Conservation (phyloP, 352 stramenopile genomes). For the Phytophthora meadii region DNA sequence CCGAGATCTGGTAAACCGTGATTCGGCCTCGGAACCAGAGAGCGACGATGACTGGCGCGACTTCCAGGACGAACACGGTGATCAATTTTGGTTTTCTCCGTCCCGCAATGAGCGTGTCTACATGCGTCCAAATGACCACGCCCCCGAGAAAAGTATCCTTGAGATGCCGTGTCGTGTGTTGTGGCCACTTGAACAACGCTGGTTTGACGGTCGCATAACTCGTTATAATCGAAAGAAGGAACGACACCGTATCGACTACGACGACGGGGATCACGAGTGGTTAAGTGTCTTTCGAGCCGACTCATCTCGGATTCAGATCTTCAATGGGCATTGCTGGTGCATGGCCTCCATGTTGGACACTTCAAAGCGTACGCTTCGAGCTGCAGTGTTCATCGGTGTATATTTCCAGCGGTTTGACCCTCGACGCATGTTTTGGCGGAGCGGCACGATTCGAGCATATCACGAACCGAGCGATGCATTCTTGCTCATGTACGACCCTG, state of each 20-base stretch:
- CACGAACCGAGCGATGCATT: conserved; percentile 64
- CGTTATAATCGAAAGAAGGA: conserved; percentile 67
- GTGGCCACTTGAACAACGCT: conserved; percentile 81
- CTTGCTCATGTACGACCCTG: conserved; percentile 58
- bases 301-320: conserved; percentile 64
- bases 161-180: conserved; percentile 69
- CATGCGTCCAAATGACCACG: conserved; percentile 73
- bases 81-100: conserved; percentile 85
- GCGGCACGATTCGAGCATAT: conserved; percentile 55
- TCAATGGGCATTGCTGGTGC: conserved; percentile 75
- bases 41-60: conserved; percentile 84
- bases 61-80: conserved; percentile 65
- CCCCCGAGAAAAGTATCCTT: conserved; percentile 58
- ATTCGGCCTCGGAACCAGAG: conserved; percentile 78
- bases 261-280: conserved; percentile 85
- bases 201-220: conserved; percentile 66
- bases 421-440: conserved; percentile 55
- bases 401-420: conserved; percentile 65
- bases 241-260: conserved; percentile 78
- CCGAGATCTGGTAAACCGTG: conserved; percentile 50
- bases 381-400: conserved; percentile 56
- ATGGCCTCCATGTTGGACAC: conserved; percentile 74
- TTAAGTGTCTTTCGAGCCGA: conserved; percentile 49
- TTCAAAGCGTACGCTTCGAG: conserved; percentile 54
- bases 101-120: conserved; percentile 66